These are phyloP conservation scores for Hypoxylon lienhwacheense DNA, from an alignment of 495 filamentous ascomycete species.

Conservation along the genomic window DNA sequence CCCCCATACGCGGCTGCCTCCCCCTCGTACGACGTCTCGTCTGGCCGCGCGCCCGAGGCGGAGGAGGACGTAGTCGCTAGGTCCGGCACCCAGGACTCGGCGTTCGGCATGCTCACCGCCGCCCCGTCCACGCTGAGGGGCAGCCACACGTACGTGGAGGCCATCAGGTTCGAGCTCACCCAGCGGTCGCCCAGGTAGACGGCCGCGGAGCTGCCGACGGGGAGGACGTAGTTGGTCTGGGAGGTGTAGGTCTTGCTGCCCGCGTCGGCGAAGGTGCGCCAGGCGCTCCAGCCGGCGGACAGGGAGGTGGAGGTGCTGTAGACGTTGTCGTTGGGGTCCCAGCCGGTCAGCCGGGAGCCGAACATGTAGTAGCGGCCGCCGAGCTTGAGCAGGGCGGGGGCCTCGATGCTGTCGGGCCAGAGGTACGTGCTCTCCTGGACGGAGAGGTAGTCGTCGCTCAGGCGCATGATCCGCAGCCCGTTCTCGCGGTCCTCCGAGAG, in stretches of 20 bases:
- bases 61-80: conserved; percentile 27
- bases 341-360: conserved; percentile 45
- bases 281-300: conserved; percentile 58
- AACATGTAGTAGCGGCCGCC: conserved; percentile 46
- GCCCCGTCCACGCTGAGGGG: conserved; percentile 61
- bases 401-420: conserved; percentile 48
- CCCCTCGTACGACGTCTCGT: conserved; percentile 55
- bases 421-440: conserved; percentile 56
- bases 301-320: conserved; percentile 46
- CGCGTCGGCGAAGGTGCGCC: conserved; percentile 59
- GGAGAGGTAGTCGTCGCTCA: conserved; percentile 52
- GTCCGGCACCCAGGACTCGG: conserved; percentile 56
- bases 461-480: conserved; percentile 53
- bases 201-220: conserved; percentile 43
- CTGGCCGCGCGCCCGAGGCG: conserved; percentile 45
- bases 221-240: conserved; percentile 56
- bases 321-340: conserved; percentile 65
- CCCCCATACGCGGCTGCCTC: conserved; percentile 45
- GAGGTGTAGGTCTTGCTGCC: conserved; percentile 57
- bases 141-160: conserved; percentile 67
- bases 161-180: conserved; percentile 59
- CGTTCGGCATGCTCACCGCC: conserved; percentile 53
- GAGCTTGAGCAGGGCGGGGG: conserved; percentile 48
- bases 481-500: conserved; percentile 63
- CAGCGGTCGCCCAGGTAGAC: conserved; percentile 73